Conservation (phyloP, 352 stramenopile genomes). For the Phytopythium helicoides region DNA sequence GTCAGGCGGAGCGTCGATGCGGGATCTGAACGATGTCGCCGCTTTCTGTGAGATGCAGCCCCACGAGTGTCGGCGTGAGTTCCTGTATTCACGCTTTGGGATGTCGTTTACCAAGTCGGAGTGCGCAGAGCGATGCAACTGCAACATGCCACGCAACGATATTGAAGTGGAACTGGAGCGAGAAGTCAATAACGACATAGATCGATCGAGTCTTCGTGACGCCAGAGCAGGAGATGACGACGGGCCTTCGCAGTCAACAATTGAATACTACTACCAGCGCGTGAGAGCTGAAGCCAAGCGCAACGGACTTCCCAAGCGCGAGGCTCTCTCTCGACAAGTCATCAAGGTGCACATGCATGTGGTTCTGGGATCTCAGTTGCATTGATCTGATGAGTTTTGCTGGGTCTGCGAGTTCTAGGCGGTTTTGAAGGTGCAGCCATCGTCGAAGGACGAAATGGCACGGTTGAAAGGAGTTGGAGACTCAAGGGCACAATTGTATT, state of each 20-base stretch:
- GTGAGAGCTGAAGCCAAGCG: slow-evolving; percentile 39
- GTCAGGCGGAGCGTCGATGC: slow-evolving; percentile 37
- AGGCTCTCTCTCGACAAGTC: slow-evolving; percentile 47
- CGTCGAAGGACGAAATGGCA: slow-evolving; percentile 59
- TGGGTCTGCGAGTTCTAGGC: slow-evolving; percentile 20
- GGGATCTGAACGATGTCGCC: slow-evolving; percentile 44
- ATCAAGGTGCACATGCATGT: slow-evolving; percentile 28
- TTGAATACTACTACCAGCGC: slow-evolving; percentile 70
- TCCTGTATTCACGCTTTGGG: slow-evolving; percentile 58
- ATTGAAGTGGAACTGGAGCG: background rate
- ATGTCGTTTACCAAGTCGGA: slow-evolving; percentile 38
- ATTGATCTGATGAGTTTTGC: background rate
- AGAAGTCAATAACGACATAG: background rate
- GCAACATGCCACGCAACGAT: slow-evolving; percentile 24
- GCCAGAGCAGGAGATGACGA: background rate
- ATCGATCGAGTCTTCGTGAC: background rate
- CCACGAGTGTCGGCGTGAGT: slow-evolving; percentile 49
- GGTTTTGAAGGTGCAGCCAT: slow-evolving; percentile 40
- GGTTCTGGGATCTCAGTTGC: background rate
- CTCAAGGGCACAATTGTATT: slow-evolving; percentile 53
- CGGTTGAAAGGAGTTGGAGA: slow-evolving; percentile 49
- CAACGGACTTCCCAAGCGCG: slow-evolving; percentile 47
- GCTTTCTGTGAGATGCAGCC: slow-evolving; percentile 48
- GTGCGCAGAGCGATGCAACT: slow-evolving; percentile 50
- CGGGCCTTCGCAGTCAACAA: slow-evolving; percentile 15